These are phyloP conservation scores for Sideroxylon spinosum DNA, from an alignment of 179 eudicot genomes.

Conservation along the genomic window DNA sequence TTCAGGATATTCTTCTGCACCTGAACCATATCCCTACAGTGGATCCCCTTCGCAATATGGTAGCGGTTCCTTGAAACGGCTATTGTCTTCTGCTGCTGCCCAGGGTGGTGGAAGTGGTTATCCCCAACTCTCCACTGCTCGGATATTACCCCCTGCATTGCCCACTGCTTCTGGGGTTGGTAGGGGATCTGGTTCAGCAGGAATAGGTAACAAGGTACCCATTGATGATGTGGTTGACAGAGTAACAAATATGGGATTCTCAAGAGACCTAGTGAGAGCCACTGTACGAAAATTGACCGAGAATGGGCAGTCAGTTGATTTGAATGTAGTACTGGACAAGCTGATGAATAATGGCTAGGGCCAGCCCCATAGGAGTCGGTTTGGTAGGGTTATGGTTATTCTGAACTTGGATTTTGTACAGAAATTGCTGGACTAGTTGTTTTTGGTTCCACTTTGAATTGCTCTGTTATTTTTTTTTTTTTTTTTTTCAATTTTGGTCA, in stretches of 20 bases:
- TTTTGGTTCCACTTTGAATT: not conserved
- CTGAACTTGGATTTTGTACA: slow-evolving; percentile 20
- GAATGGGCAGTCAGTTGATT: slow-evolving; percentile 87
- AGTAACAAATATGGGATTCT: slow-evolving; percentile 85
- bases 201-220: slow-evolving; percentile 78
- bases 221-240: slow-evolving; percentile 95
- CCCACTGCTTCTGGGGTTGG: slow-evolving; percentile 59
- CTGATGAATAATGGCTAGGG: slow-evolving; percentile 81
- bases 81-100: slow-evolving; percentile 31
- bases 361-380: slow-evolving; percentile 70
- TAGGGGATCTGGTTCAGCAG: slow-evolving; percentile 50
- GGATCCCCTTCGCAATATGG: slow-evolving; percentile 50
- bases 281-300: slow-evolving; percentile 79
- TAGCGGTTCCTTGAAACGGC: slow-evolving; percentile 50
- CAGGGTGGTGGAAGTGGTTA: slow-evolving; percentile 48
- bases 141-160: slow-evolving; percentile 60
- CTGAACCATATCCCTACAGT: slow-evolving; percentile 27
- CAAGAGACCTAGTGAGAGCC: slow-evolving; percentile 84
- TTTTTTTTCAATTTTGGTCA: not conserved
- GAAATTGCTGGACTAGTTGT: not conserved
- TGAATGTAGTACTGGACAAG: slow-evolving; percentile 86
- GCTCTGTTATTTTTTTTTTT: slow-evolving; percentile 6
- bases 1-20: slow-evolving; percentile 14
- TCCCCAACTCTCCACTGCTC: slow-evolving; percentile 80
- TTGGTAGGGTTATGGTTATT: slow-evolving; percentile 51